These are phyloP conservation scores for Mycosphaerella sp. DNA, from an alignment of 2,329 filamentous ascomycete species.

Conservation along the genomic window DNA sequence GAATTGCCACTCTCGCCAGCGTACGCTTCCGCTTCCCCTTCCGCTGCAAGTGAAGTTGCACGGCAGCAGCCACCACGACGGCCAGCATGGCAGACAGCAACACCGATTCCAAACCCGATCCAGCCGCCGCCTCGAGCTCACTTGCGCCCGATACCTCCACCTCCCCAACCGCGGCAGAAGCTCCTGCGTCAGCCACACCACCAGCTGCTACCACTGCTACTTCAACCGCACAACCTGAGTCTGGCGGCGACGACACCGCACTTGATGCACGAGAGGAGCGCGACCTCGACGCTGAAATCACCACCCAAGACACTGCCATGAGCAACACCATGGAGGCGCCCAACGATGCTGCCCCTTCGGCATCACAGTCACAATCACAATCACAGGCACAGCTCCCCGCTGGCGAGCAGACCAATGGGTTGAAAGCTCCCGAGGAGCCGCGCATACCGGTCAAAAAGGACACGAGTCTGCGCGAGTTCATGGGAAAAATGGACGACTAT, in stretches of 20 bases:
- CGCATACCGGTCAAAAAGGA: constrained; percentile 79
- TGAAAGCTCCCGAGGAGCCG: constrained; percentile 48
- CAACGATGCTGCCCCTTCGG: constrained; percentile 37
- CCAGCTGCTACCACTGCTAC: constrained; percentile 4
- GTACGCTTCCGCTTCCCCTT: constrained; percentile 1
- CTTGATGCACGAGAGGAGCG: constrained; percentile 33
- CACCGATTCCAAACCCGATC: constrained; percentile 10
- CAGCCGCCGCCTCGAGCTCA: constrained; percentile 13
- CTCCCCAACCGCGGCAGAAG: neutral
- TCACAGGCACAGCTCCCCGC: constrained; percentile 43
- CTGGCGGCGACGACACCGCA: constrained; percentile 24
- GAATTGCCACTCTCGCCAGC: constrained; percentile 11
- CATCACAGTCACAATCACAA: constrained; percentile 35
- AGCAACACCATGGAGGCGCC: constrained; percentile 27
- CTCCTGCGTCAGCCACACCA: constrained; percentile 2
- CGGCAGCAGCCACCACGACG: constrained; percentile 8
- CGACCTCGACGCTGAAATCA: constrained; percentile 39
- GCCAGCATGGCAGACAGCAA: constrained; percentile 18
- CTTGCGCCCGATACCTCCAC: constrained; percentile 3
- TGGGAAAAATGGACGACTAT: constrained; percentile 96
- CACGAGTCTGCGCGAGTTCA: constrained; percentile 81
- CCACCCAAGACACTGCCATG: constrained; percentile 18
- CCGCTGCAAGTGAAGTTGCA: constrained; percentile 11
- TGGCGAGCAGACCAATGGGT: constrained; percentile 69
- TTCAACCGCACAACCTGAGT: constrained; percentile 13